A percentile compares a stretch with the other conserved stretches of the same genome.
Conservation (phyloP, 2,329 filamentous ascomycete genomes). For the Capronia americana region DNA sequence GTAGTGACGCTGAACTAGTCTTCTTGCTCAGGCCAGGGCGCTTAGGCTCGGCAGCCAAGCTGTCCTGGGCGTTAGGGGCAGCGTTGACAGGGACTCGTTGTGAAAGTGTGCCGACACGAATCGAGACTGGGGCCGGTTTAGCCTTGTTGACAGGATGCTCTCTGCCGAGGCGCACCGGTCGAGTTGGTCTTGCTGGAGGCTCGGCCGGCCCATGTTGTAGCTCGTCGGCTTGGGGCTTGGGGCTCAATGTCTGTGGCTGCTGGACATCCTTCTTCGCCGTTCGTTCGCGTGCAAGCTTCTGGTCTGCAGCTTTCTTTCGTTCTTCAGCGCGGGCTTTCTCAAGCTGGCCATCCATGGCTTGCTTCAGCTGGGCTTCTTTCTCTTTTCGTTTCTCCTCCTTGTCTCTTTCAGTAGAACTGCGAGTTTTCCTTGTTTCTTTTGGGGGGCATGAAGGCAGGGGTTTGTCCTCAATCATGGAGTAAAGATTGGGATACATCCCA, state of each 20-base stretch:
- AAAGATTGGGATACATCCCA: slow-evolving; percentile 41
- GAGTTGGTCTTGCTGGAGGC: slow-evolving; percentile 46
- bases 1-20: slow-evolving; percentile 62
- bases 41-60: slow-evolving; percentile 58
- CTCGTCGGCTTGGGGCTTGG: slow-evolving; percentile 32
- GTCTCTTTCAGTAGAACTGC: slow-evolving; percentile 65
- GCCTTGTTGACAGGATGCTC: slow-evolving; percentile 51
- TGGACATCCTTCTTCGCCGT: slow-evolving; percentile 44
- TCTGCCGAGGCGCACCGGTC: slow-evolving; percentile 53
- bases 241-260: slow-evolving; percentile 40
- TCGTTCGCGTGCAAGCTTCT: slow-evolving; percentile 45
- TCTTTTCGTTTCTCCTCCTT: slow-evolving; percentile 46
- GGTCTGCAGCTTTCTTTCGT: slow-evolving; percentile 43
- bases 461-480: slow-evolving; percentile 35
- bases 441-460: slow-evolving; percentile 43
- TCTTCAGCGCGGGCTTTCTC: slow-evolving; percentile 47
- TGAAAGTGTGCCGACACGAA: slow-evolving; percentile 57
- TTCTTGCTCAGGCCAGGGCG: slow-evolving; percentile 63
- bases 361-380: slow-evolving; percentile 38
- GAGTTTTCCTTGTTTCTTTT: slow-evolving; percentile 57
- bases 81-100: slow-evolving; percentile 55
- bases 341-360: slow-evolving; percentile 47
- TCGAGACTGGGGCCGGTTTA: slow-evolving; percentile 53
- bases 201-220: slow-evolving; percentile 41
- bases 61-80: slow-evolving; percentile 66